Evolutionary conservation across 495 filamentous ascomycete genomes (phyloP), one percentile per base, ranked within the genome.

Genomic region (Podospora australis): DNA sequence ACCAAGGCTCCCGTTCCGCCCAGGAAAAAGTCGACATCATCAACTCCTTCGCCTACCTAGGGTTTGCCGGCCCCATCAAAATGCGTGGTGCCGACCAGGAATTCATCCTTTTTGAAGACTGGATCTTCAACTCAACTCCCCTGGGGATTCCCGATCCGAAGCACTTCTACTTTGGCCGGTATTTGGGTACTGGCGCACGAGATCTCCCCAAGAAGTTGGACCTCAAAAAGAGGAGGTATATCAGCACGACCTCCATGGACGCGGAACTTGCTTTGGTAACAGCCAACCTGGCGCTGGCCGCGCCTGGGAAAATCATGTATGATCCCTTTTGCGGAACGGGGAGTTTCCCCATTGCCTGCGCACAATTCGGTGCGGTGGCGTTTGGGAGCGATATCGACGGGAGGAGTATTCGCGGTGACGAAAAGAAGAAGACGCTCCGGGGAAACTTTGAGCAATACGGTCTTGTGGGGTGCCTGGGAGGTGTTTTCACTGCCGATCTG

Each of bases 301-400:
- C 70, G 0, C 86, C 90, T 0, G 89, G 86, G 1, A 94, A 86
- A 63, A 53, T 96, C 2, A 79, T 88, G 58, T 97, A 87, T 52
- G 92, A 99, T 61, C 92, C 92, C 0, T 97, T 99, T 57, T 88
- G 90, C 19, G 92, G 92, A 3, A 96, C 92, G 3, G 92, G 91
- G 2, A 87, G 87, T 44, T 96, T 99, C 56, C 79, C 84, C 2
- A 75, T 97, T 22, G 84, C 90, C 2, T 87, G 83, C 49, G 83
- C 90, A 7, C 86, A 96, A 67, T 97, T 95, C 57, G 92, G 92
- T 0, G 88, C 89, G 0, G 48, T 82, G 32, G 79, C 79, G 3
- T 74, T 86, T 43, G 92, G 92, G 10, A 88, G 84, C 49, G 92
- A 99, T 69, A 96, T 99, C 29, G 94, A 99, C 64, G 87, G 87